Percentiles rank a stretch among this genome's conserved stretches.
Evolutionary conservation across 2,329 filamentous ascomycete genomes (phyloP).

Genomic region (Thelonectria blattea): DNA sequence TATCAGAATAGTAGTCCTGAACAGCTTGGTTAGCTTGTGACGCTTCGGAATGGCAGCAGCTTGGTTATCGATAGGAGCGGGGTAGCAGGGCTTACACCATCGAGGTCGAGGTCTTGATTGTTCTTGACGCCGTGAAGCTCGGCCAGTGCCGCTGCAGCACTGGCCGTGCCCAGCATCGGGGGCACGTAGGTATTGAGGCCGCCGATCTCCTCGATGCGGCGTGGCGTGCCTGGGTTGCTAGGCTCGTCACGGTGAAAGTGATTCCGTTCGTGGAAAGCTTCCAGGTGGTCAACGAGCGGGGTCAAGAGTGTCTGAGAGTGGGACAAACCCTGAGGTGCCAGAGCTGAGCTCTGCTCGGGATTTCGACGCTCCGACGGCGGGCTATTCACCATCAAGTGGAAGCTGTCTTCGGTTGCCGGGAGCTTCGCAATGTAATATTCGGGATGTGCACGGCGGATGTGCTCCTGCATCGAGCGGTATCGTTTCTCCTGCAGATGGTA

Average conservation of each 20-base stretch:
- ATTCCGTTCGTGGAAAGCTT: conserved; percentile 50
- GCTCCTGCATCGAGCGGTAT: conserved; percentile 99
- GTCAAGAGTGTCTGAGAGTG: conserved; percentile 24
- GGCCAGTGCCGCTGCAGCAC: conserved; percentile 84
- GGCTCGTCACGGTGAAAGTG: conserved; percentile 71
- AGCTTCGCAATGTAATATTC: conserved; percentile 98
- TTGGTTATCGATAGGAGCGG: conserved; percentile 39
- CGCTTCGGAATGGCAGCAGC: conserved; percentile 12
- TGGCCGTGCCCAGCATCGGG: conserved; percentile 63
- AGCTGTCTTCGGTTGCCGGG: conserved; percentile 97
- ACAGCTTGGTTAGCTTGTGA: conserved; percentile 27
- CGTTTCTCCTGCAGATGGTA: conserved; percentile 75
- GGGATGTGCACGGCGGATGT: conserved; percentile 95
- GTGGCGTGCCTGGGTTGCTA: conserved; percentile 71
- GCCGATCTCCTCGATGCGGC: conserved; percentile 72
- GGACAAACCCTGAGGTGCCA: conserved; percentile 43
- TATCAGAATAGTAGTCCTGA: conserved; percentile 73
- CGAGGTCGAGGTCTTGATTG: conserved; percentile 78
- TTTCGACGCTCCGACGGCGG: conserved; percentile 76
- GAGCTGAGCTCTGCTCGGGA: conserved; percentile 42
- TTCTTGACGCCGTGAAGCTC: conserved; percentile 80
- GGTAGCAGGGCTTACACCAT: conserved; percentile 64
- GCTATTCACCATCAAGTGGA: conserved; percentile 93
- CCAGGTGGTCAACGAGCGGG: conserved; percentile 31
- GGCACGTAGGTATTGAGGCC: conserved; percentile 45